phyloP scores from a whole-genome alignment of 116 monocot species.

The Papilionanthe hybrid region DNA sequence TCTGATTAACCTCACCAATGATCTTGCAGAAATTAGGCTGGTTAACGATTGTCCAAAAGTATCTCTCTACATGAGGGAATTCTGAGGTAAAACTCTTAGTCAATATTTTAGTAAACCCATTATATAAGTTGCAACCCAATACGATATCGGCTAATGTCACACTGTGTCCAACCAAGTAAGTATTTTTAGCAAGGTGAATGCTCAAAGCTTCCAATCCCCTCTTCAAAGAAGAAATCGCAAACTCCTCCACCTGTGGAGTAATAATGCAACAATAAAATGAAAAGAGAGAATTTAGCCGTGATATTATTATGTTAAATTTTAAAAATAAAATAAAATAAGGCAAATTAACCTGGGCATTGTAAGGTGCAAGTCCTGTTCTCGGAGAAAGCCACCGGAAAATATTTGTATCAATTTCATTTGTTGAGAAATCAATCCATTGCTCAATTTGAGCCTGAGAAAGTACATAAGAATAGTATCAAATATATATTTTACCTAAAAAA shows the following conservation, averaged over 20 bases:
- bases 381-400: slow-evolving; percentile 57
- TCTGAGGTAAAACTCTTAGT: slow-evolving; percentile 77
- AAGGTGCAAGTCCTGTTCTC: slow-evolving; percentile 46
- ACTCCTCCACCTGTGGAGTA: slow-evolving; percentile 40
- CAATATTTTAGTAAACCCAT: slow-evolving; percentile 47
- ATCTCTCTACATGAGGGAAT: slow-evolving; percentile 87
- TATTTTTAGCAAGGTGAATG: slow-evolving; percentile 57
- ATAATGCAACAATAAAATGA: background rate
- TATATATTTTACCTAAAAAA: background rate
- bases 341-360: slow-evolving; percentile 40
- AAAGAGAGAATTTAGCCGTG: background rate
- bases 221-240: slow-evolving; percentile 60
- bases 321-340: background rate
- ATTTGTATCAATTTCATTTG: slow-evolving; percentile 61
- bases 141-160: slow-evolving; percentile 84
- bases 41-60: slow-evolving; percentile 90
- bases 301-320: background rate
- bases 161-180: slow-evolving; percentile 72
- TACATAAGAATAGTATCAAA: background rate
- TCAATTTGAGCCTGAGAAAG: slow-evolving; percentile 50
- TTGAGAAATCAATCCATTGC: slow-evolving; percentile 89
- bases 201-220: slow-evolving; percentile 60
- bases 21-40: slow-evolving; percentile 73
- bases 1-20: slow-evolving; percentile 66
- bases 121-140: slow-evolving; percentile 60